Evolutionary conservation across 495 filamentous ascomycete genomes (phyloP), one percentile per base, ranked within the genome.

Genomic region (Bacidia gigantensis): DNA sequence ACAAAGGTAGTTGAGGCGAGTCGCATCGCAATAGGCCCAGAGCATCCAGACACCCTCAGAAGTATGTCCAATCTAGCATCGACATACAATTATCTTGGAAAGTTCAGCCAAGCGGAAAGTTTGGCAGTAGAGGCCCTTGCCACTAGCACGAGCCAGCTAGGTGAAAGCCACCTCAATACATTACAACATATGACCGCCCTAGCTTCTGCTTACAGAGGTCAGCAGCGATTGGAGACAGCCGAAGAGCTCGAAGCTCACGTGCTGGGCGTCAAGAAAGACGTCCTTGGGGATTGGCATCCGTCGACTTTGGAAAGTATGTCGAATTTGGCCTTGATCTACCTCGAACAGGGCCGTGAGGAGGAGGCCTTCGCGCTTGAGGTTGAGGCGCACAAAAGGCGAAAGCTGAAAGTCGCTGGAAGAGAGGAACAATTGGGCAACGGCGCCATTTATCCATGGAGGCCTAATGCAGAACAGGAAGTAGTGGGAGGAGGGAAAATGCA

Each of bases 331-430:
- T 7, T 5, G 14, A 35, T 35, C 5, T 35, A 35, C 29, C 14
- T 35, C 29, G 5, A 45, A 9, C 57, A 62, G 29, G 56, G 62
- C n/a, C 56, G 53, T n/a, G n/a, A n/a, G n/a, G n/a, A n/a, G n/a
- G n/a, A n/a, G n/a, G n/a, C n/a, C n/a, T n/a, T n/a, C n/a, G n/a
- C n/a, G n/a, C n/a, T n/a, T n/a, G n/a, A n/a, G n/a, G n/a, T n/a
- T n/a, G n/a, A n/a, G n/a, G n/a, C n/a, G n/a, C n/a, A n/a, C n/a
- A n/a, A n/a, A n/a, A n/a, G n/a, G n/a, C n/a, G n/a, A n/a, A n/a
- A n/a, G n/a, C n/a, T n/a, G n/a, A n/a, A n/a, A n/a, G n/a, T n/a
- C n/a, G n/a, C n/a, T n/a, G n/a, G n/a, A n/a, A n/a, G n/a, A n/a
- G n/a, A n/a, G n/a, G n/a, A n/a, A n/a, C n/a, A n/a, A n/a, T n/a